Evolutionary conservation across 2,329 filamentous ascomycete species (phyloP).

Genomic region (Parasarocladium wereldwijsianum): DNA sequence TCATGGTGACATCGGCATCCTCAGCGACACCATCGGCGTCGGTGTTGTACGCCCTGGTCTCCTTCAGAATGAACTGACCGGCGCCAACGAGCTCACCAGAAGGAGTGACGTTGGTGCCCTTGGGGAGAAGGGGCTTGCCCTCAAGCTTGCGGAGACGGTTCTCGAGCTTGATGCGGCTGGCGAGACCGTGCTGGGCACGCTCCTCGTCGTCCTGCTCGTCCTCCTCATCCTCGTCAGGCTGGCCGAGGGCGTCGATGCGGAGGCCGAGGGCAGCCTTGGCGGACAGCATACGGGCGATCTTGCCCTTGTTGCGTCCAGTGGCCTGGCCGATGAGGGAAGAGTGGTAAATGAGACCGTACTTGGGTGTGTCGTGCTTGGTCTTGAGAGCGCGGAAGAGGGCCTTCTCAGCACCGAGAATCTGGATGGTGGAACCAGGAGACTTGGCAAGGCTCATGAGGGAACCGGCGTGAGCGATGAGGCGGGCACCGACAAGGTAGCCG

Average conservation of each 20-base stretch:
- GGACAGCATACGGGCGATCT: slow-evolving; percentile 92
- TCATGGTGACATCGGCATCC: slow-evolving; percentile 26
- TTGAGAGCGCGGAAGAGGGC: slow-evolving; percentile 95
- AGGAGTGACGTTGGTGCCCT: slow-evolving; percentile 60
- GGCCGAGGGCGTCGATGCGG: slow-evolving; percentile 65
- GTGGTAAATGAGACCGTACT: slow-evolving; percentile 92
- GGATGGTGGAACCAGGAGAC: slow-evolving; percentile 86
- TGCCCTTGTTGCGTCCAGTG: slow-evolving; percentile 97
- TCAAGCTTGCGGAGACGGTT: slow-evolving; percentile 65
- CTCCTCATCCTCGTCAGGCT: slow-evolving; percentile 42
- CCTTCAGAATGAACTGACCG: slow-evolving; percentile 82
- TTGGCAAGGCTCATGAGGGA: slow-evolving; percentile 92
- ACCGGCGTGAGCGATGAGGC: slow-evolving; percentile 87
- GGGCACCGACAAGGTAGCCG: slow-evolving; percentile 84
- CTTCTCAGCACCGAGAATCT: slow-evolving; percentile 98
- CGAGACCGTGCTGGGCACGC: slow-evolving; percentile 65
- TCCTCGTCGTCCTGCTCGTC: slow-evolving; percentile 60
- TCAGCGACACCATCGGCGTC: slow-evolving; percentile 76
- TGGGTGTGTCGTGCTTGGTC: slow-evolving; percentile 98
- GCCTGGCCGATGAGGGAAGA: slow-evolving; percentile 91
- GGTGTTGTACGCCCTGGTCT: slow-evolving; percentile 84
- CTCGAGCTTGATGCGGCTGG: slow-evolving; percentile 59
- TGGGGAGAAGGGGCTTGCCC: slow-evolving; percentile 73
- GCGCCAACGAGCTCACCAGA: slow-evolving; percentile 49
- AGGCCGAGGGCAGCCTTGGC: slow-evolving; percentile 88